phyloP scores from a whole-genome alignment of 768 basidiomycete species.

The Gloeopeniophorella convolvens region DNA sequence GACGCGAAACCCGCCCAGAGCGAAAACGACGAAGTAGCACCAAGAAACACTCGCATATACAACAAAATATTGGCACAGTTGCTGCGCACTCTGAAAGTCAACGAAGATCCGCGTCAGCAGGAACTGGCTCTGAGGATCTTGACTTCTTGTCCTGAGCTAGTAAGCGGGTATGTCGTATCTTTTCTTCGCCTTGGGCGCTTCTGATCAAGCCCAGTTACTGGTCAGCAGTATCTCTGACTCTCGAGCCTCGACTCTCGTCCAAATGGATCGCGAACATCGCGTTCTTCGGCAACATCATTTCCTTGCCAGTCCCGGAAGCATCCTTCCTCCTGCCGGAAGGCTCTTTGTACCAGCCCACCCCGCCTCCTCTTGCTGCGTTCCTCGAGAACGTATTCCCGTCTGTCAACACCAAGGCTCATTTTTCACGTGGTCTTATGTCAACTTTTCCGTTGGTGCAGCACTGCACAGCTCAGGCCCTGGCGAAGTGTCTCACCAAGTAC shows the following conservation, averaged over 20 bases:
- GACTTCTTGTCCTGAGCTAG: constrained; percentile 79
- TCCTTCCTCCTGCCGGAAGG: constrained; percentile 50
- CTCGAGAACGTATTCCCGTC: constrained; percentile 79
- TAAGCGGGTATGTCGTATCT: constrained; percentile 51
- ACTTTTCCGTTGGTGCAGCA: constrained; percentile 75
- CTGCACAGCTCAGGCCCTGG: constrained; percentile 71
- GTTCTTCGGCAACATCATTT: constrained; percentile 72
- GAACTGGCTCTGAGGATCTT: constrained; percentile 78
- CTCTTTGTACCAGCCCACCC: constrained; percentile 55
- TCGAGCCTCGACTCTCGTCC: constrained; percentile 82
- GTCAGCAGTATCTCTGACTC: constrained; percentile 56
- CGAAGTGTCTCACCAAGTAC: constrained; percentile 71
- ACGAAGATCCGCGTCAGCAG: constrained; percentile 81
- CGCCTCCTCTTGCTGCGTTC: constrained; percentile 65
- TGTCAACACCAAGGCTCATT: constrained; percentile 56
- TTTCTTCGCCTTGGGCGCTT: background rate
- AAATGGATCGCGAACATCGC: constrained; percentile 90
- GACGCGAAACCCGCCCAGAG: constrained; percentile 31
- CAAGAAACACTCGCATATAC: constrained; percentile 48
- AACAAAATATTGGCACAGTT: constrained; percentile 81
- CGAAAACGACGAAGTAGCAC: constrained; percentile 32
- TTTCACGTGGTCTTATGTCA: constrained; percentile 79
- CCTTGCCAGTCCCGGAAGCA: constrained; percentile 59
- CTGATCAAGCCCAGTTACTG: constrained; percentile 52
- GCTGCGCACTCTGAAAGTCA: constrained; percentile 71